These are phyloP conservation scores for Ceratobasidium theobromae DNA, from an alignment of 1,284 basidiomycete species.

Conservation along the genomic window DNA sequence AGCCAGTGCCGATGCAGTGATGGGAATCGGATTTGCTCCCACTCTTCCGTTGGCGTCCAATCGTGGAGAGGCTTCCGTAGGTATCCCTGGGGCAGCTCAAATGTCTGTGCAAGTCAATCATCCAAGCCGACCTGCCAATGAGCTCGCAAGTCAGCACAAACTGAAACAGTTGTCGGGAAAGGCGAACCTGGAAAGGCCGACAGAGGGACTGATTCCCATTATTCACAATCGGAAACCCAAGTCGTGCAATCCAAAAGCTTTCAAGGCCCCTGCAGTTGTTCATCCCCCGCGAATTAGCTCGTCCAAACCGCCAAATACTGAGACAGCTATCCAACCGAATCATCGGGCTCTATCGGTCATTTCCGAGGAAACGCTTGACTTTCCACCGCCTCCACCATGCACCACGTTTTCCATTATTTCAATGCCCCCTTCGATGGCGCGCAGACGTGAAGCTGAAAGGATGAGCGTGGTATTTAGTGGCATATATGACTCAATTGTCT, in stretches of 20 bases:
- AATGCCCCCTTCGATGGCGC: conserved; percentile 3
- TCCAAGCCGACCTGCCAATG: too few relatives aligned
- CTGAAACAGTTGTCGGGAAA: too few relatives aligned
- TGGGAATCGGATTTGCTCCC: too few relatives aligned
- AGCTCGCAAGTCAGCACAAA: too few relatives aligned
- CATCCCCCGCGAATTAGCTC: background rate
- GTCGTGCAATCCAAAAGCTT: background rate
- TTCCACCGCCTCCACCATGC: background rate
- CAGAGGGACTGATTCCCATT: too few relatives aligned
- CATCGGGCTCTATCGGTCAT: background rate
- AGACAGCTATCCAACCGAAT: too few relatives aligned
- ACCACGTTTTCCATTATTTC: background rate
- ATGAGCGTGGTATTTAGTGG: conserved; percentile 25
- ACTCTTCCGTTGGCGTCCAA: too few relatives aligned
- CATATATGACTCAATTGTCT: background rate
- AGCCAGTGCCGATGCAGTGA: too few relatives aligned
- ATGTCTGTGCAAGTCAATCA: too few relatives aligned
- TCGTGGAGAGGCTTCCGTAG: too few relatives aligned
- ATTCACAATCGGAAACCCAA: background rate
- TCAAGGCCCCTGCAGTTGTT: background rate
- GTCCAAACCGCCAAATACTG: background rate
- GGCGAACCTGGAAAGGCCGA: too few relatives aligned
- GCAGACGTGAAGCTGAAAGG: conserved; percentile 7
- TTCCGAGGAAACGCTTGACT: background rate
- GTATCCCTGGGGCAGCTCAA: too few relatives aligned